Evolutionary conservation across 2,329 filamentous ascomycete species (phyloP).

Genomic region (Verticillium isaacii): DNA sequence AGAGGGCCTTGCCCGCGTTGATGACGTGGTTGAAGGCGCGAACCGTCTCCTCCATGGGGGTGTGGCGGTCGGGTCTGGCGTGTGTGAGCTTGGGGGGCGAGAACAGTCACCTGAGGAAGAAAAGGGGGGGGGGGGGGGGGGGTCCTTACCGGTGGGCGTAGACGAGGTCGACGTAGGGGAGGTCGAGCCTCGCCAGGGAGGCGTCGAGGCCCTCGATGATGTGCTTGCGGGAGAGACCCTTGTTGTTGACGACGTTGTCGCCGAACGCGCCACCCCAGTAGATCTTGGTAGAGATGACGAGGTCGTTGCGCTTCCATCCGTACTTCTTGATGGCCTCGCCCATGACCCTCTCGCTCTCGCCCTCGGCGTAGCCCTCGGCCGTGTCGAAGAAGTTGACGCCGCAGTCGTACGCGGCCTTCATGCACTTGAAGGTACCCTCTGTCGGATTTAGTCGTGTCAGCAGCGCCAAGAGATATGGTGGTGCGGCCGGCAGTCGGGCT

Average conservation of each 20-base stretch:
- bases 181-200: conserved; percentile 51
- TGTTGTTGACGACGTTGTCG: conserved; percentile 60
- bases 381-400: conserved; percentile 62
- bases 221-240: conserved; percentile 64
- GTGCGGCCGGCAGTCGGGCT: conserved; percentile 8
- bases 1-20: conserved; percentile 61
- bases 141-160: conserved; percentile 55
- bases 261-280: conserved; percentile 60
- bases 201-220: conserved; percentile 61
- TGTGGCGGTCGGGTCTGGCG: conserved; percentile 51
- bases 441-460: not conserved
- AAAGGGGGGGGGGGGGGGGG: too few relatives aligned
- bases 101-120: too few relatives aligned
- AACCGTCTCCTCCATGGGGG: conserved; percentile 67
- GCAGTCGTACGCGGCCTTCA: conserved; percentile 56
- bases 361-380: conserved; percentile 52
- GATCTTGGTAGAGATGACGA: conserved; percentile 60
- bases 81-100: not conserved
- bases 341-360: conserved; percentile 60
- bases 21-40: conserved; percentile 69
- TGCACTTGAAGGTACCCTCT: conserved; percentile 49
- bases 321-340: conserved; percentile 56
- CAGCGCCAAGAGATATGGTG: not conserved
- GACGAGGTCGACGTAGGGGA: conserved; percentile 63
- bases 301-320: conserved; percentile 56